phyloP scores from a whole-genome alignment of 768 basidiomycete species.

The Mrakia hoshinonis region DNA sequence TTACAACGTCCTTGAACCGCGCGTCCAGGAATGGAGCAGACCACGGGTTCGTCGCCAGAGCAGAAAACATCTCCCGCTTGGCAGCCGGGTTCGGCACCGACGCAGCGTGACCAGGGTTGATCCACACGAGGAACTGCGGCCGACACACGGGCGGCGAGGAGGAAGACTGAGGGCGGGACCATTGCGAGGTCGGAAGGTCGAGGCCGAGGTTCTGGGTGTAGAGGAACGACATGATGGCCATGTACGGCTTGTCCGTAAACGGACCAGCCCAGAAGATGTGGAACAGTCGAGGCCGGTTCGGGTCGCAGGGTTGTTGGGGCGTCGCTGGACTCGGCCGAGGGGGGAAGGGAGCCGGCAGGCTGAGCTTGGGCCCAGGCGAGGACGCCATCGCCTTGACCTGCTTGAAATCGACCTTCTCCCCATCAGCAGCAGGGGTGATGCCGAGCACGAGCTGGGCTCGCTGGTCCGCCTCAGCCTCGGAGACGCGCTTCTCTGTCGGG shows the following conservation, averaged over 20 bases:
- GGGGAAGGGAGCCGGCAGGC: conserved; percentile 50
- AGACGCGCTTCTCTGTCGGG: not conserved
- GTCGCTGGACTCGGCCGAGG: conserved; percentile 51
- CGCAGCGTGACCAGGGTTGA: conserved; percentile 94
- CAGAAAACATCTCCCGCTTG: conserved; percentile 67
- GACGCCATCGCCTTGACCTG: not conserved
- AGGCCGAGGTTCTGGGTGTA: conserved; percentile 91
- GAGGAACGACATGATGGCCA: conserved; percentile 85
- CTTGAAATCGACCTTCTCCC: conserved; percentile 9
- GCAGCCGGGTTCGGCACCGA: conserved; percentile 77
- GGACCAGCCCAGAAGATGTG: conserved; percentile 99
- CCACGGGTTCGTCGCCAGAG: conserved; percentile 77
- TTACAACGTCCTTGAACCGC: conserved; percentile 80
- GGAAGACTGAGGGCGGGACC: conserved; percentile 44
- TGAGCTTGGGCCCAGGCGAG: conserved; percentile 25
- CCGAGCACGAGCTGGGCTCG: conserved; percentile 32
- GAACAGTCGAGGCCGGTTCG: conserved; percentile 76
- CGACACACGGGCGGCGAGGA: conserved; percentile 54
- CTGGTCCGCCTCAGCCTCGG: conserved; percentile 22
- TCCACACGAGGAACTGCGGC: conserved; percentile 95
- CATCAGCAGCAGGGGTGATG: conserved; percentile 30
- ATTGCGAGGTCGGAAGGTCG: conserved; percentile 47
- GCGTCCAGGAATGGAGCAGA: conserved; percentile 88
- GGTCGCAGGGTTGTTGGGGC: conserved; percentile 62
- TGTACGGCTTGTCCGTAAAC: conserved; percentile 97